phyloP scores from a whole-genome alignment of 2,329 filamentous ascomycete species.

The Geosmithia flava region DNA sequence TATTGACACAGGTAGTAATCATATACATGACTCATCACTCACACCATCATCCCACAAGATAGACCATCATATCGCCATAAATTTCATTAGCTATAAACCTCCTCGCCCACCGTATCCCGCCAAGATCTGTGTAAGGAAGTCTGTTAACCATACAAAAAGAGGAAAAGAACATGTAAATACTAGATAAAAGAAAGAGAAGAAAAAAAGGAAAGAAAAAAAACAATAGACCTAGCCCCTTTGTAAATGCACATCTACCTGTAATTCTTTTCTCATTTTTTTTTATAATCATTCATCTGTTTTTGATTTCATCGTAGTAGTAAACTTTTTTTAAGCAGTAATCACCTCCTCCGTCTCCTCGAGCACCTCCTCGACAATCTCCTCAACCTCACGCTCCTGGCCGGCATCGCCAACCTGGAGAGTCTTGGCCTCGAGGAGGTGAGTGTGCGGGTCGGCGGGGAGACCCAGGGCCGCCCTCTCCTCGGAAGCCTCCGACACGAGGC shows the following conservation, averaged over 20 bases:
- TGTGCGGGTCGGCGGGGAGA: conserved; percentile 52
- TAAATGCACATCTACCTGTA: neutral
- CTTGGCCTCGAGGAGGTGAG: conserved; percentile 46
- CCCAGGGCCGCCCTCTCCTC: conserved; percentile 61
- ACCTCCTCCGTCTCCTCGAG: conserved; percentile 77
- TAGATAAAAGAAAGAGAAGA: too few species aligned
- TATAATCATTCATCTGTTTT: neutral
- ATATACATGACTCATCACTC: neutral
- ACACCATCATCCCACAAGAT: neutral
- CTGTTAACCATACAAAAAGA: neutral
- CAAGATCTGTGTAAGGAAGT: neutral
- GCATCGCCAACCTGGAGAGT: conserved; percentile 34
- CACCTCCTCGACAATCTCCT: conserved; percentile 80
- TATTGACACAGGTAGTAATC: too few species aligned
- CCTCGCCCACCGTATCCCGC: too few species aligned
- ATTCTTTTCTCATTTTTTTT: neutral
- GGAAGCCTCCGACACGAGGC: conserved; percentile 56
- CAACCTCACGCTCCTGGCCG: conserved; percentile 67
- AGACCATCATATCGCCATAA: neutral
- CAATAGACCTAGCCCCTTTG: neutral
- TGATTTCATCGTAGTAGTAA: neutral
- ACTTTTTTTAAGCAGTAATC: conserved; percentile 13
- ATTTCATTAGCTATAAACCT: neutral
- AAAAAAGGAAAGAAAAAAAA: too few species aligned
- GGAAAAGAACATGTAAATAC: too few species aligned